These are phyloP conservation scores for Stevia rebaudiana DNA, from an alignment of 140 eudicot genomes.

Conservation along the genomic window DNA sequence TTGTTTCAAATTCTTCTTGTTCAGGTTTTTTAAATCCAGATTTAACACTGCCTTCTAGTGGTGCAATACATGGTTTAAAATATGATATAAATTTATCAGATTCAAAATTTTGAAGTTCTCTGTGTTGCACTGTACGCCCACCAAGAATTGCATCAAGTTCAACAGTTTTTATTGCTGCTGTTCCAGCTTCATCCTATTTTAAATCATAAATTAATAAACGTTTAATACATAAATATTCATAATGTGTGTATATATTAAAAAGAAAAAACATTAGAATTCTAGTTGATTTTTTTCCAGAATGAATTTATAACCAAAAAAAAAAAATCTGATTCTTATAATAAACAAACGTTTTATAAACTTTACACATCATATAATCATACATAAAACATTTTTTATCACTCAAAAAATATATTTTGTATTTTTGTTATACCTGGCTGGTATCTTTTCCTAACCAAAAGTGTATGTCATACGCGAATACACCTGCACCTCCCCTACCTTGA, in stretches of 20 bases:
- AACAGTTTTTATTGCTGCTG: constrained; percentile 91
- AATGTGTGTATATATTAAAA: neutral
- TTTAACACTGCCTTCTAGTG: constrained; percentile 88
- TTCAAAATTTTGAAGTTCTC: constrained; percentile 88
- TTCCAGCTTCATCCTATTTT: constrained; percentile 91
- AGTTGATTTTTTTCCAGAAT: neutral
- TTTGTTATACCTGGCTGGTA: constrained; percentile 17
- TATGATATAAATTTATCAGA: constrained; percentile 90
- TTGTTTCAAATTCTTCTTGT: constrained; percentile 87
- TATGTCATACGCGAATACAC: constrained; percentile 14
- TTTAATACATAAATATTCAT: neutral
- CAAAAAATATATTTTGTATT: neutral
- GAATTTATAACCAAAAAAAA: neutral
- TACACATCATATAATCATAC: neutral
- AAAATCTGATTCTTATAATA: neutral
- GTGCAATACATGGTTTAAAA: constrained; percentile 90
- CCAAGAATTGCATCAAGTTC: constrained; percentile 95
- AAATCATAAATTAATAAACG: neutral
- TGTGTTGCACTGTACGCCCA: constrained; percentile 92
- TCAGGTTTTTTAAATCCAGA: constrained; percentile 84
- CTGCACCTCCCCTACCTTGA: constrained; percentile 19
- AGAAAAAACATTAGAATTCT: neutral
- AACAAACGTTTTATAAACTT: neutral
- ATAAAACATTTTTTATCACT: neutral
- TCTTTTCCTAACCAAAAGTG: constrained; percentile 29